Evolutionary conservation across 2,329 filamentous ascomycete genomes (phyloP).

Genomic region (Verticillium tricorpus): DNA sequence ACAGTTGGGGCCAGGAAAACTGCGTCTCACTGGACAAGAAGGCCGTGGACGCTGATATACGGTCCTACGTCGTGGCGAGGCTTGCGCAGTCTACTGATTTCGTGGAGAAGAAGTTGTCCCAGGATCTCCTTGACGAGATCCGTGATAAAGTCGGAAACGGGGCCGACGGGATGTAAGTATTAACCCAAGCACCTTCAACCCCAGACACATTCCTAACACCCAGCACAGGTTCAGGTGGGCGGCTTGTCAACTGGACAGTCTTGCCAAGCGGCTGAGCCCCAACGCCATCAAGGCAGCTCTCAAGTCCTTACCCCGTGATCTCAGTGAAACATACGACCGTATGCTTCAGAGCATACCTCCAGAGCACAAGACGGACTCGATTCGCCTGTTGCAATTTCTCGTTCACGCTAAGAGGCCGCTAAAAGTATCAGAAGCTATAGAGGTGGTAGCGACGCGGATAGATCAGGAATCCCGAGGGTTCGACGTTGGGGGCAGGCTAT

Average conservation of each 20-base stretch:
- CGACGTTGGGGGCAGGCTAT: constrained; percentile 9
- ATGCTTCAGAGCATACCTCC: constrained; percentile 10
- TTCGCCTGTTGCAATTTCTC: constrained; percentile 18
- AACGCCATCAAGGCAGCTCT: neutral
- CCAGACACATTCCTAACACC: neutral
- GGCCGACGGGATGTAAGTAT: neutral
- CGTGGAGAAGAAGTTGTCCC: neutral
- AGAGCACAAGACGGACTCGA: constrained; percentile 7
- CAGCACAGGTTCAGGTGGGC: neutral
- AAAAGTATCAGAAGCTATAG: constrained; percentile 13
- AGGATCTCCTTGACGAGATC: neutral
- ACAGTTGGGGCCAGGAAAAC: neutral
- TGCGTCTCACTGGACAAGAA: neutral
- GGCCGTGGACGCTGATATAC: neutral
- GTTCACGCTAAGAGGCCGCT: constrained; percentile 14
- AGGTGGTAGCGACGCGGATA: constrained; percentile 17
- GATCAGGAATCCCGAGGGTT: constrained; percentile 9
- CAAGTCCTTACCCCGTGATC: neutral
- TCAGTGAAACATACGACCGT: constrained; percentile 3
- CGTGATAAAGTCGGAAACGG: neutral
- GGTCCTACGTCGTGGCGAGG: neutral
- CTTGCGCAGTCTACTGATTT: neutral
- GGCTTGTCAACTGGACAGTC: neutral
- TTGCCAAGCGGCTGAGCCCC: neutral
- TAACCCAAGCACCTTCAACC: neutral